Evolutionary conservation across 139 green algal genomes (phyloP).

Genomic region (Astrephomene gubernaculifera): DNA sequence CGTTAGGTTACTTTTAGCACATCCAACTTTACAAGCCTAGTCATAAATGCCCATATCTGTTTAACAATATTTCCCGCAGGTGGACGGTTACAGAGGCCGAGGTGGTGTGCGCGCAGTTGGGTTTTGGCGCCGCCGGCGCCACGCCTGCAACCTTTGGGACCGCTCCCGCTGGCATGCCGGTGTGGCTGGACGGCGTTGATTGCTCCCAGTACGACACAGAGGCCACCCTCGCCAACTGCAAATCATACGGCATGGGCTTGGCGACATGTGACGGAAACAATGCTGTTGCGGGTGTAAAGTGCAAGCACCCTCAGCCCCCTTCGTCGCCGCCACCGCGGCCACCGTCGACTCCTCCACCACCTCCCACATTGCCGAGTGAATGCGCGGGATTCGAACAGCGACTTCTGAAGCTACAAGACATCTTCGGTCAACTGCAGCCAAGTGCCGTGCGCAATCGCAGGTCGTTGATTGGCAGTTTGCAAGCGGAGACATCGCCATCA

Average conservation of each 20-base stretch:
- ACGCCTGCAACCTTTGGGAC: neutral
- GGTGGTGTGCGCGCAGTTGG: slow-evolving; percentile 20
- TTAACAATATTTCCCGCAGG: too few relatives aligned
- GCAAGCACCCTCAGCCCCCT: neutral
- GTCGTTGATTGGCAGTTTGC: too few relatives aligned
- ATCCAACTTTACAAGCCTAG: too few relatives aligned
- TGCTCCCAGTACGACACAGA: neutral
- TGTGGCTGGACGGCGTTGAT: slow-evolving; percentile 15
- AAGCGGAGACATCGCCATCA: too few relatives aligned
- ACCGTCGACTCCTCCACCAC: neutral
- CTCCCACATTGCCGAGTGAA: neutral
- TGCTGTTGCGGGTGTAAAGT: slow-evolving; percentile 5
- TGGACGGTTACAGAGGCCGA: neutral
- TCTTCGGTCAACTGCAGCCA: too few relatives aligned
- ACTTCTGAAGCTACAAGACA: neutral
- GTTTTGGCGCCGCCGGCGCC: neutral
- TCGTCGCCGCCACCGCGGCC: neutral
- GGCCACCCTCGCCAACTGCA: neutral
- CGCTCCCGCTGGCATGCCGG: neutral
- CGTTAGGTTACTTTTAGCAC: too few relatives aligned
- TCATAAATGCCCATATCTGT: too few relatives aligned
- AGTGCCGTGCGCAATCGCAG: too few relatives aligned
- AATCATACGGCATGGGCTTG: slow-evolving; percentile 12
- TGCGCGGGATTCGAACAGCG: neutral
- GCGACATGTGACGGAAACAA: neutral